A percentile compares a stretch with the other conserved stretches of the same genome.
These are phyloP conservation scores for Naganishia randhawae DNA, from an alignment of 768 basidiomycete genomes.

Conservation along the genomic window DNA sequence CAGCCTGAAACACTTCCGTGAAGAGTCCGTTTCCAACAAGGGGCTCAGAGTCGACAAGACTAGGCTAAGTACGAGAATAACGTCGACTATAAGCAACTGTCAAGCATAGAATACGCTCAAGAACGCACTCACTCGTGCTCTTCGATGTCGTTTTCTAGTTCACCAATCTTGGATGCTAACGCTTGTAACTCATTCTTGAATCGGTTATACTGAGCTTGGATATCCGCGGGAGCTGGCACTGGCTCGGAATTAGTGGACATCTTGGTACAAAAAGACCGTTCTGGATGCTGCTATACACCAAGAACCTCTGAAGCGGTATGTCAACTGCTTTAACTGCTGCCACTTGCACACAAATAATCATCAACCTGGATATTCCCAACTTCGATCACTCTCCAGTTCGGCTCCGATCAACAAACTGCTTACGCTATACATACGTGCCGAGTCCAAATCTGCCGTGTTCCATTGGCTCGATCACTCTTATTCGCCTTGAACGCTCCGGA, in stretches of 20 bases:
- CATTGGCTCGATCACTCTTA: slow-evolving; percentile 10
- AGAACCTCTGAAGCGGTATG: too few species aligned
- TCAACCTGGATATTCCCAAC: not conserved
- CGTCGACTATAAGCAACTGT: not conserved
- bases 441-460: not conserved
- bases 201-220: slow-evolving; percentile 41
- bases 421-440: not conserved
- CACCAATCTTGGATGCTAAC: slow-evolving; percentile 90
- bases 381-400: not conserved
- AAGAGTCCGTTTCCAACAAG: slow-evolving; percentile 72
- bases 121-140: slow-evolving; percentile 74
- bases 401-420: not conserved
- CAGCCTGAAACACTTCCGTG: slow-evolving; percentile 91
- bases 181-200: slow-evolving; percentile 84
- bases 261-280: not conserved
- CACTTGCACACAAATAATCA: too few species aligned
- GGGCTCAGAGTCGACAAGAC: slow-evolving; percentile 85
- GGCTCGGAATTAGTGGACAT: slow-evolving; percentile 10
- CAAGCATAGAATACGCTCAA: not conserved
- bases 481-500: slow-evolving; percentile 1
- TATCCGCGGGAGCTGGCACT: slow-evolving; percentile 29
- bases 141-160: slow-evolving; percentile 91
- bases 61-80: slow-evolving; percentile 57
- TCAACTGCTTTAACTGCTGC: too few species aligned
- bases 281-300: too few species aligned